Percentiles rank a stretch among this genome's conserved stretches.
Conservation (phyloP, 805 yeast genomes). For the Nakazawaea ambrosiae region DNA sequence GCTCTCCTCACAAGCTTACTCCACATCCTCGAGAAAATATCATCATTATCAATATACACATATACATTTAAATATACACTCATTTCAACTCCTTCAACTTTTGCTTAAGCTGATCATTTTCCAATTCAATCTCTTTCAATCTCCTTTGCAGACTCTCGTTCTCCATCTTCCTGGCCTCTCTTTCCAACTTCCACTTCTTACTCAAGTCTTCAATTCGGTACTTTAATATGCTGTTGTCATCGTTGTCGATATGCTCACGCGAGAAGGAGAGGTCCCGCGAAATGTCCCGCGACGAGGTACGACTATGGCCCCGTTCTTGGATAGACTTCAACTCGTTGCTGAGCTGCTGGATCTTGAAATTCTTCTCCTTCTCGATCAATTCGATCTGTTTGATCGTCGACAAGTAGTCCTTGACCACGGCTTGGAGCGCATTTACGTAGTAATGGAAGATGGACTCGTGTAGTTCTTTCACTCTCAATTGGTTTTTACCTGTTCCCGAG, state of each 20-base stretch:
- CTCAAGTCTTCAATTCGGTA: constrained; percentile 56
- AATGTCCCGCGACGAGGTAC: too few species aligned
- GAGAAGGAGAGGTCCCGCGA: too few species aligned
- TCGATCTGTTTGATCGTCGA: constrained; percentile 11
- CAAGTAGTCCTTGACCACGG: constrained; percentile 52
- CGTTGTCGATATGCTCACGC: too few species aligned
- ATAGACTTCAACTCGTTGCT: too few species aligned
- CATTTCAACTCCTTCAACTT: neutral
- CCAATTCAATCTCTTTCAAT: constrained; percentile 46
- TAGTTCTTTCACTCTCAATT: constrained; percentile 23
- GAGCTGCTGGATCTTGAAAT: neutral
- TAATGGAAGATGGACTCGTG: constrained; percentile 31
- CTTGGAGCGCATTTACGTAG: constrained; percentile 53
- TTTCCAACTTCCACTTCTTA: constrained; percentile 60
- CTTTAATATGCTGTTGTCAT: constrained; percentile 22
- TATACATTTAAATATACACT: too few species aligned
- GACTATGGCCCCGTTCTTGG: too few species aligned
- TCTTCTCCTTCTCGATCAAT: constrained; percentile 1
- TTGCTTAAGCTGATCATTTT: constrained; percentile 35
- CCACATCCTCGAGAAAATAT: too few species aligned
- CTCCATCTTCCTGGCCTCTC: constrained; percentile 63
- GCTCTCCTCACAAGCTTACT: too few species aligned
- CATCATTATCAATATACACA: too few species aligned
- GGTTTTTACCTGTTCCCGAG: constrained; percentile 10
- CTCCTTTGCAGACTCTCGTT: constrained; percentile 45